Base-by-base conservation (phyloP, 2,329 filamentous ascomycete genomes). In the Pseudogymnoascus sp. region DNA sequence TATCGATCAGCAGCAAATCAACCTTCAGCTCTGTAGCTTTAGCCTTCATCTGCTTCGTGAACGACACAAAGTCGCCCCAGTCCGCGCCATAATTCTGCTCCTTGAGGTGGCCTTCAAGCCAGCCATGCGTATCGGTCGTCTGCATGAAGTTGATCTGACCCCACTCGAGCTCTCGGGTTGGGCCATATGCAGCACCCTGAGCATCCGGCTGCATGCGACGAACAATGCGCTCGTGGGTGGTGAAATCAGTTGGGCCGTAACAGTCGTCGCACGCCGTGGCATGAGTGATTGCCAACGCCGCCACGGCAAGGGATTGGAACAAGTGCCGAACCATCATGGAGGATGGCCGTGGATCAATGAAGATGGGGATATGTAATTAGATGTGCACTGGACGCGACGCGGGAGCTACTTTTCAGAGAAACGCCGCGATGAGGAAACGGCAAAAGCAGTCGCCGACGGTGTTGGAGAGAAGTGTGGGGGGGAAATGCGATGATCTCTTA, bases 21-120 rank as follows among this genome's bases (percentile, higher is more conserved):
- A 84, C 85, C 50, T 91, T 92, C 62, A 87, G 81, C 1, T 86
- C 83, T 71, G 97, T 90, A 63, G 92, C 91, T 72, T 85, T 87
- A 68, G 86, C 82, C 63, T 85, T 88, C 81, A 99, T 85, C 72
- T 93, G 91, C 37, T 88, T 81, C 35, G 92, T 86, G 73, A 99
- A 97, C 6, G 93, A 97, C 70, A 97, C 83, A 76, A 97, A 99
- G 77, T 99, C 95, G 64, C 95, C 95, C 92, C 95, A 97, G 75
- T 99, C 95, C 56, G 91, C 93, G 6, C 91, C 93, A 76, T 96
- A 99, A 65, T 95, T 93, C 2, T 91, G 82, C 77, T 99, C 95
- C 78, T 93, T 88, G 4, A 97, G 78, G 79, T 99, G 95, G 1
- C 95, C 95, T 8, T 86, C 91, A 72, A 96, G 87, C 95, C 95